Base-by-base conservation (phyloP, 2,329 filamentous ascomycete species). In the Aotearoamyces nothofagi region DNA sequence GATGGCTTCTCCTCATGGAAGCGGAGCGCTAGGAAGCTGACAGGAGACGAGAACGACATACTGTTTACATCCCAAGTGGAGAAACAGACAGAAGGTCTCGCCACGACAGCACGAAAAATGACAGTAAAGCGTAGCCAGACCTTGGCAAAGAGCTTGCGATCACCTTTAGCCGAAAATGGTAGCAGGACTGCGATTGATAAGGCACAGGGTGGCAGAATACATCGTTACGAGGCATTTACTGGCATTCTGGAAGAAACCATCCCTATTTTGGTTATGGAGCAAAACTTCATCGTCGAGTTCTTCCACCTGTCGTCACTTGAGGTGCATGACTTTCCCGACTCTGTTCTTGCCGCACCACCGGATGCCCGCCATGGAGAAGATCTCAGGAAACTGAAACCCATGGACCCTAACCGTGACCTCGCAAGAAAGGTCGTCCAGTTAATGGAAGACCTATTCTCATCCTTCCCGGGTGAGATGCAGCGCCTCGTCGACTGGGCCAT, bases 221-320 rank as follows among this genome's bases (percentile, higher is more conserved):
- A 79, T 39, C 72, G 81, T 0, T 87, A 75, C 41, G 84, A 93
- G 52, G 72, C 82, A 3, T 93, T 96, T 52, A 64, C 71, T 1
- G 75, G 74, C 20, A 72, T 82, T 9, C 56, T 94, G 36, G 78
- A 90, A 33, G 83, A 94, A 44, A 69, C 90, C 38, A 58, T 86
- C 24, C 81, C 78, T 5, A 64, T 92, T 32, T 74, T 94, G 33
- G 76, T 83, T 41, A 86, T 87, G 51, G 90, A 98, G 54, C 87
- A 98, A 51, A 96, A 94, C 49, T 98, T 96, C 48, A 63, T 94
- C 27, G 75, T 93, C n/a, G 83, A 92, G 42, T 90, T 94, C 52
- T 96, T 96, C 65, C 87, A 96, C 43, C 72, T 90, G 15, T 81
- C 78, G n/a, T 92, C 83, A 2, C 62, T 87, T 15, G 77, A 84